A percentile compares a stretch with the other conserved stretches of the same genome.
These are phyloP conservation scores for Phytophthora rubi DNA, from an alignment of 352 stramenopile species.

Conservation along the genomic window DNA sequence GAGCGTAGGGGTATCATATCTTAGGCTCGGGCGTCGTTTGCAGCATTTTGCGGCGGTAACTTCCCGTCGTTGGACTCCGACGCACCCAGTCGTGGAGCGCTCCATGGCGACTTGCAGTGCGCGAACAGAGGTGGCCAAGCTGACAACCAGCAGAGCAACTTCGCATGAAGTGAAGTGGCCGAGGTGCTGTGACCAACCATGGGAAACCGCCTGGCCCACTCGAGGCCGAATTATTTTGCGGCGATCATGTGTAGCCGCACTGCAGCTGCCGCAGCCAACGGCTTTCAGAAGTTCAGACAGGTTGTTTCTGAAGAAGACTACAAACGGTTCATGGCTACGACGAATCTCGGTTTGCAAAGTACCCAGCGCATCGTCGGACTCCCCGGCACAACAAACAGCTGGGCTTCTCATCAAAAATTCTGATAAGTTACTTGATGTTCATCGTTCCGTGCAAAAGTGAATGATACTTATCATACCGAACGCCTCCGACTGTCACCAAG, in stretches of 20 bases:
- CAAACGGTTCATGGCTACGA: constrained; percentile 2
- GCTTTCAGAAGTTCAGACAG: background rate
- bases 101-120: background rate
- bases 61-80: constrained; percentile 21
- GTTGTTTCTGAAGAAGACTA: background rate
- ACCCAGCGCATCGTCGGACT: background rate
- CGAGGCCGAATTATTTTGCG: constrained; percentile 8
- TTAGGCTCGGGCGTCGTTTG: background rate
- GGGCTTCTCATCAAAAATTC: too few relatives aligned
- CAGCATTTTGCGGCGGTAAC: constrained; percentile 9
- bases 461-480: background rate
- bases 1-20: too few relatives aligned
- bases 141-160: background rate
- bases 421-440: background rate
- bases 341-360: background rate
- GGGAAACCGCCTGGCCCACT: background rate
- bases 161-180: constrained; percentile 3
- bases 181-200: background rate
- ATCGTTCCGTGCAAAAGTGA: constrained; percentile 6
- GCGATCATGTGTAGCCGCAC: background rate
- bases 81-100: constrained; percentile 6
- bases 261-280: background rate
- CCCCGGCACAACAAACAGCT: background rate
- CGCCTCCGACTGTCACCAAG: too few relatives aligned
- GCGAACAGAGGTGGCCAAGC: background rate